Evolutionary conservation across 2,329 filamentous ascomycete species (phyloP), one percentile per base, ranked within the genome.

Genomic region (Curvularia spicifera): DNA sequence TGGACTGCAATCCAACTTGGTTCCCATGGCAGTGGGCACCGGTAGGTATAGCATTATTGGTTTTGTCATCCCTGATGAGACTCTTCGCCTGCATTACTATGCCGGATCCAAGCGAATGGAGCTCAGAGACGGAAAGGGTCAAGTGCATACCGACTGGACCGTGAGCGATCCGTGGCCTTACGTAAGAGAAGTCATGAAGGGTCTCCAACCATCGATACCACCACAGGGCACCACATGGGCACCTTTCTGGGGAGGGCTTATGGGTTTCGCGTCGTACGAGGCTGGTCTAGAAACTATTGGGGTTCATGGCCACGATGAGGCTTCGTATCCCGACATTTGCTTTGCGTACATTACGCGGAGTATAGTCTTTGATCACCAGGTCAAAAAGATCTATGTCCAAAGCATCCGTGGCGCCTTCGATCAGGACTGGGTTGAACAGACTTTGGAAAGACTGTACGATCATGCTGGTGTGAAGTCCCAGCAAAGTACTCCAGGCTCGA

Each of bases 191-290:
- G 73, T 78, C 29, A 78, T 81, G 71, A 61, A 71, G 35, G 55
- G 65, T 7, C 73, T 77, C 5, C 72, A 67, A 52, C 76, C 75
- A 20, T 59, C 57, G 26, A 65, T 53, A 29, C 61, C 60, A 44
- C 74, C 74, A 37, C 60, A 57, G 1, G 71, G 63, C 13, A 51
- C 63, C 6, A 76, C 70, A 8, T 74, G 70, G 35, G 78, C 78
- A 0, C 85, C 90, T 0, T 97, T 96, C 72, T 87, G 91, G 76
- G 93, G 91, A 51, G 93, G 93, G 0, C 88, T 96, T 58, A 86
- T 96, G 78, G 93, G 93, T 0, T 96, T 89, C 69, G 84, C 92
- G 50, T 92, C 91, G 0, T 96, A 97, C 60, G 93, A 97, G 74
- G 86, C 93, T 72, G 91, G 91, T 0, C 79, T 96, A 1, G 80